Percentiles rank a stretch among this genome's conserved stretches.
Evolutionary conservation across 495 filamentous ascomycete species (phyloP).

Genomic region (Hypomontagnella monticulosa): DNA sequence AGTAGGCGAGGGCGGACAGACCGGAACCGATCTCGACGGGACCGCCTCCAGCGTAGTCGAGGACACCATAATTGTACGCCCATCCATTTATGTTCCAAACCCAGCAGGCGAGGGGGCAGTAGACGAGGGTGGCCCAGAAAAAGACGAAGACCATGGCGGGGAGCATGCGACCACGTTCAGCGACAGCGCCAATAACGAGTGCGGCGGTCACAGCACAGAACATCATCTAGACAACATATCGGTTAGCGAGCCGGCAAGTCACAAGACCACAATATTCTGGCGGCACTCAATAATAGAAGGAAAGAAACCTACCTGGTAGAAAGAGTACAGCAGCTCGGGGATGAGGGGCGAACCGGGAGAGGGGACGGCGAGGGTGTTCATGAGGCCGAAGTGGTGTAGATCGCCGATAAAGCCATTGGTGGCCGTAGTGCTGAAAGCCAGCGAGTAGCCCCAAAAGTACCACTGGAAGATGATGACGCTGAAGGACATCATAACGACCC

Average conservation of each 20-base stretch:
- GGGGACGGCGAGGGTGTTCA: conserved; percentile 76
- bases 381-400: conserved; percentile 85
- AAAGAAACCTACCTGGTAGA: conserved; percentile 81
- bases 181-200: conserved; percentile 90
- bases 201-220: conserved; percentile 94
- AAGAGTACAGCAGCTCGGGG: conserved; percentile 91
- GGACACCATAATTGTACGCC: conserved; percentile 89
- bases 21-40: conserved; percentile 98
- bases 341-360: conserved; percentile 83
- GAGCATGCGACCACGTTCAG: conserved; percentile 91
- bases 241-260: conserved; percentile 21
- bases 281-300: conserved; percentile 70
- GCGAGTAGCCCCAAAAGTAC: conserved; percentile 99
- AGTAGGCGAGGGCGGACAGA: conserved; percentile 92
- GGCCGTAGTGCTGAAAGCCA: conserved; percentile 86
- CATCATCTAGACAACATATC: conserved; percentile 74
- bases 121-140: conserved; percentile 96
- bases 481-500: conserved; percentile 92
- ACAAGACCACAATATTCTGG: conserved; percentile 46
- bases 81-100: conserved; percentile 94
- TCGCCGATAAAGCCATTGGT: conserved; percentile 86
- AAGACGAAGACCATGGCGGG: conserved; percentile 97
- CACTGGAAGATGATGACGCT: conserved; percentile 95
- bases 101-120: conserved; percentile 97
- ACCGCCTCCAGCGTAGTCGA: conserved; percentile 96